Evolutionary conservation across 805 yeast genomes (phyloP).

Genomic region (Starmerella apis): DNA sequence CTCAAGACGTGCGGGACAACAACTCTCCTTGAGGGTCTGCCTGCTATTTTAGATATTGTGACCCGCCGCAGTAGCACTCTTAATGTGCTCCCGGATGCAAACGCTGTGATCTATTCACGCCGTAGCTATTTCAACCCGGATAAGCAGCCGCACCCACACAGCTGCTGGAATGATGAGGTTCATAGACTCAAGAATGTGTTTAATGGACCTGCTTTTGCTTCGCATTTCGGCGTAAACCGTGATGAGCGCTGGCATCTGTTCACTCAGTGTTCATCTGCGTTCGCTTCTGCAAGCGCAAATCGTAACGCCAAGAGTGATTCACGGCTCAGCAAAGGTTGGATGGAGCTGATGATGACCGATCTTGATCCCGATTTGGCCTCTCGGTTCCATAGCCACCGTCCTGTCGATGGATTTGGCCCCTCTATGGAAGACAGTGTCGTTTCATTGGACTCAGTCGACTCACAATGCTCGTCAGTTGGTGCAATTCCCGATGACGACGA

Average conservation of each 20-base stretch:
- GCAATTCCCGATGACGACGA: conserved; percentile 44
- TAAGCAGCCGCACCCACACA: conserved; percentile 69
- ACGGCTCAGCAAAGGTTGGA: conserved; percentile 14
- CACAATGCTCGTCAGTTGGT: conserved; percentile 21
- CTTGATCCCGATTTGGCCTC: conserved; percentile 47
- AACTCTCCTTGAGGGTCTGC: conserved; percentile 70
- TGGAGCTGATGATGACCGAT: conserved; percentile 83
- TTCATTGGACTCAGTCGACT: conserved; percentile 28
- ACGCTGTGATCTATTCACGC: conserved; percentile 73
- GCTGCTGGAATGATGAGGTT: conserved; percentile 76
- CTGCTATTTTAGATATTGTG: conserved; percentile 48
- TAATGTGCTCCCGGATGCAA: conserved; percentile 9
- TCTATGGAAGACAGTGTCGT: conserved; percentile 27
- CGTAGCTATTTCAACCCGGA: conserved; percentile 89
- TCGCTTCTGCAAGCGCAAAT: background rate
- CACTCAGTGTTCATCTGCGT: conserved; percentile 6
- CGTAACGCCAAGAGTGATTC: background rate
- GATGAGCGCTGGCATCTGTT: conserved; percentile 86
- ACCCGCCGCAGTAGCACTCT: conserved; percentile 25
- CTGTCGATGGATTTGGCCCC: conserved; percentile 30
- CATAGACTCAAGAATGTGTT: conserved; percentile 56
- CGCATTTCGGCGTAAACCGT: conserved; percentile 69
- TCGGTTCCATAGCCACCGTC: conserved; percentile 41
- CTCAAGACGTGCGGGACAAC: conserved; percentile 96
- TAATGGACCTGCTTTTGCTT: conserved; percentile 43